These are phyloP conservation scores for Canavalia ensiformis DNA, from an alignment of 306 rosid genomes.

Conservation along the genomic window DNA sequence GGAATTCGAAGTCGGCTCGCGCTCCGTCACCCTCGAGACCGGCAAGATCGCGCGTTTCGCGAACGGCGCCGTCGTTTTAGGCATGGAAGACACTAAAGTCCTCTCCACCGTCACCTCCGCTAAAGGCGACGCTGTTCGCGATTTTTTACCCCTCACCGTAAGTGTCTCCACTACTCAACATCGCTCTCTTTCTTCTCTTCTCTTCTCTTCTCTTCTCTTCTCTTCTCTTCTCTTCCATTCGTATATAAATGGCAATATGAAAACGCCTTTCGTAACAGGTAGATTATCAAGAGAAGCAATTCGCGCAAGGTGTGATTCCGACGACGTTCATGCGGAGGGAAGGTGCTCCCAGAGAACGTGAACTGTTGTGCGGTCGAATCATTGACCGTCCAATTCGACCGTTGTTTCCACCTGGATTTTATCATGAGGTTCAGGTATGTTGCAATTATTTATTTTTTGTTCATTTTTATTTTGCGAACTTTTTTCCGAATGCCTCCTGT, in stretches of 20 bases:
- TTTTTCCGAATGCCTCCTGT: slow-evolving; percentile 12
- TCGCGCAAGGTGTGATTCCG: slow-evolving; percentile 91
- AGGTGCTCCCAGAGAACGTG: slow-evolving; percentile 98
- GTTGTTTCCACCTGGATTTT: slow-evolving; percentile 88
- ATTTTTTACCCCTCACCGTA: slow-evolving; percentile 95
- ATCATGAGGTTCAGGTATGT: slow-evolving; percentile 94
- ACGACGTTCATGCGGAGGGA: slow-evolving; percentile 82
- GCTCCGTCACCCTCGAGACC: slow-evolving; percentile 70
- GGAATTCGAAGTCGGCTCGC: slow-evolving; percentile 86
- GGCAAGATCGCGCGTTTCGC: slow-evolving; percentile 92
- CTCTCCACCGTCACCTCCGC: slow-evolving; percentile 77
- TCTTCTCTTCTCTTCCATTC: not conserved
- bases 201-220: too few relatives aligned
- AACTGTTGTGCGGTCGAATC: slow-evolving; percentile 85
- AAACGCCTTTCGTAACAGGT: slow-evolving; percentile 54
- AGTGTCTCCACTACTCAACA: not conserved
- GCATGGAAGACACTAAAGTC: slow-evolving; percentile 77
- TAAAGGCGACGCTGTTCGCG: slow-evolving; percentile 71
- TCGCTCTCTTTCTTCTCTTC: not conserved
- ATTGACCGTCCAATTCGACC: slow-evolving; percentile 96
- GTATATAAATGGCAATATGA: not conserved
- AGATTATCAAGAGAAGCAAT: slow-evolving; percentile 96
- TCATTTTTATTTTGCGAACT: slow-evolving; percentile 24
- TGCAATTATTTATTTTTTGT: slow-evolving; percentile 10
- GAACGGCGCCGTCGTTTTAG: slow-evolving; percentile 82